Base-by-base conservation (phyloP, 208 protist genomes). In the Leishmania amazonensis region DNA sequence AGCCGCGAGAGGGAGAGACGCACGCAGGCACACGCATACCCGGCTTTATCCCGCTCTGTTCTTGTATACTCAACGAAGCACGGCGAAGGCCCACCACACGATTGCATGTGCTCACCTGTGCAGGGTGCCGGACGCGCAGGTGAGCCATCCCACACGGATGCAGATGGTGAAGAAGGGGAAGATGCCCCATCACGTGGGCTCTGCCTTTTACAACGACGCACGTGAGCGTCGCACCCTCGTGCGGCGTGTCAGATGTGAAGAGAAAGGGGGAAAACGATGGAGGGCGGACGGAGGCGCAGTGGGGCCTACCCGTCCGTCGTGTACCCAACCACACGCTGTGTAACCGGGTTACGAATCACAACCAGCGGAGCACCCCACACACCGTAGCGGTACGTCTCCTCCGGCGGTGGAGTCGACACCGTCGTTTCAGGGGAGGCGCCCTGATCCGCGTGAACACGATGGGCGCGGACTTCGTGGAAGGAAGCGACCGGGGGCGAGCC, bases 311-410 rank as follows among this genome's bases (percentile, higher is more conserved):
- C 40, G 1, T 8, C 60, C 7, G 71, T 81, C 7, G 81, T 78
- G 82, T 93, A 93, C 38, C 87, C 90, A n/a, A 83, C 62, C 35
- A 93, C 79, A 40, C 79, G 79, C 45, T 77, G 76, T 15, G 81
- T 91, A 13, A 57, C 45, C 45, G 79, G 73, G 42, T 93, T 86
- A 11, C 90, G 87, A 80, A 87, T 28, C 72, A 87, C 78, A 13
- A 80, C 42, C 68, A 93, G 83, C 53, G 81, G 81, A n/a, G 65
- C 74, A 3, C 45, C 60, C 81, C 85, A 87, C 78, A 85, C 73
- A 40, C 79, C 70, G 49, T 86, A 70, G 67, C 80, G 65, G 42
- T 87, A 45, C n/a, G 7, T 28, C 76, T 53, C 28, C 38, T 80
- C 62, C 17, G 68, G 47, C 35, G 68, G 49, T 75, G 58, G 35